Conservation (phyloP, 73 alveolate species). For the Paramecium pentaurelia region DNA sequence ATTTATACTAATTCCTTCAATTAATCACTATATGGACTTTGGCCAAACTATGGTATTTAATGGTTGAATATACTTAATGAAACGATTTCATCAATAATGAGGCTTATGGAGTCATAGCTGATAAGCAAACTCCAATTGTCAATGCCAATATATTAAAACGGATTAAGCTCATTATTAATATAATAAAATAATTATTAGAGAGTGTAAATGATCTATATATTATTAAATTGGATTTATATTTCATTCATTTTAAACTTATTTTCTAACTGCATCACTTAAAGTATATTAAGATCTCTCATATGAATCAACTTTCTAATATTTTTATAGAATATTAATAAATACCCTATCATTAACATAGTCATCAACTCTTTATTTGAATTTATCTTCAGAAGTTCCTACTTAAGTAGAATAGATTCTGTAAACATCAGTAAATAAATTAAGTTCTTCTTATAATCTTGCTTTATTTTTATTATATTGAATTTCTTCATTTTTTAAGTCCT, state of each 20-base stretch:
- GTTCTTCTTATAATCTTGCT: conserved; percentile 39
- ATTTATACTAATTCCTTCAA: conserved; percentile 7
- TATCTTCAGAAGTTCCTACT: conserved; percentile 47
- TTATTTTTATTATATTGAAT: conserved; percentile 16
- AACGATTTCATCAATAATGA: not conserved
- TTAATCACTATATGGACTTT: not conserved
- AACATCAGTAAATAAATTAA: conserved; percentile 37
- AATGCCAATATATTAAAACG: conserved; percentile 20
- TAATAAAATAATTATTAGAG: not conserved
- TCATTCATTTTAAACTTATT: conserved; percentile 29
- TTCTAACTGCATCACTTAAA: conserved; percentile 47
- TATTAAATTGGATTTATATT: not conserved
- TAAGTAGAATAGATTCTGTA: conserved; percentile 44
- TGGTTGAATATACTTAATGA: not conserved
- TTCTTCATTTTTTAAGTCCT: not conserved
- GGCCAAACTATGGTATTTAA: not conserved
- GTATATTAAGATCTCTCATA: conserved; percentile 13
- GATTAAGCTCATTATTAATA: conserved; percentile 35
- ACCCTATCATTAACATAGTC: conserved; percentile 23
- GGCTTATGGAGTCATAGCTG: not conserved
- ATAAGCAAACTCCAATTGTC: not conserved
- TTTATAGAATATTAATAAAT: not conserved
- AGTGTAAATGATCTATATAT: not conserved
- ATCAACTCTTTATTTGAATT: conserved; percentile 29
- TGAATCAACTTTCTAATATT: not conserved